Percentiles rank a stretch among this genome's conserved stretches.
These are phyloP conservation scores for Botrytis galanthina DNA, from an alignment of 2,329 filamentous ascomycete genomes.

Conservation along the genomic window DNA sequence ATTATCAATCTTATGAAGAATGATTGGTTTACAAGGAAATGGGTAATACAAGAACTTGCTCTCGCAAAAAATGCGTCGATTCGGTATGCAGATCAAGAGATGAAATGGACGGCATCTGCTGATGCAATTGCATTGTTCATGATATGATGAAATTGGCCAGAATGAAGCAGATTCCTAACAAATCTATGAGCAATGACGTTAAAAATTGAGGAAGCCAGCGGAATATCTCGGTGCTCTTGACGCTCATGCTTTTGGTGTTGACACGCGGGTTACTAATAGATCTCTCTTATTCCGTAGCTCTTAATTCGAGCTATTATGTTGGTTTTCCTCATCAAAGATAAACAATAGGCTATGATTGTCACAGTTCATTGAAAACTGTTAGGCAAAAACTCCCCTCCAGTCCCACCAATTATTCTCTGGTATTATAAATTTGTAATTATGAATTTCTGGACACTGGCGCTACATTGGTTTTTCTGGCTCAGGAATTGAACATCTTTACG, in stretches of 20 bases:
- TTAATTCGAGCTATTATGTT: too few species aligned
- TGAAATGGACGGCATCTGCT: conserved; percentile 23
- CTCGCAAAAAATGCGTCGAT: conserved; percentile 39
- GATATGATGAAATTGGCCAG: conserved; percentile 26
- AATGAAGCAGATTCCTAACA: conserved; percentile 18
- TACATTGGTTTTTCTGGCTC: background rate
- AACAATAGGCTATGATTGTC: background rate
- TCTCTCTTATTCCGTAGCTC: conserved; percentile 19
- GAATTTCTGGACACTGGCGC: background rate
- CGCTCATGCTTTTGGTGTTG: conserved; percentile 26
- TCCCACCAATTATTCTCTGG: too few species aligned
- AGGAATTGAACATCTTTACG: background rate
- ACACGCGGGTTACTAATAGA: conserved; percentile 24
- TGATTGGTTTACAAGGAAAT: conserved; percentile 42
- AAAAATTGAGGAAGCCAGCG: background rate
- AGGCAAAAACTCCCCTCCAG: too few species aligned
- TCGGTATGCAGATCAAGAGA: conserved; percentile 37
- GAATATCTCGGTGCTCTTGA: conserved; percentile 17
- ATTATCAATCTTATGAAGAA: conserved; percentile 29
- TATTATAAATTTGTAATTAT: background rate
- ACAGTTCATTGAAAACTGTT: too few species aligned
- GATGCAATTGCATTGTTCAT: conserved; percentile 29
- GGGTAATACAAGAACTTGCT: conserved; percentile 45
- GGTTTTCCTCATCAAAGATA: background rate
- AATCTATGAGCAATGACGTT: background rate